Percentiles rank a stretch among this genome's conserved stretches.
These are phyloP conservation scores for Aristolochia fimbriata DNA, from an alignment of 164 flowering plant genomes.

Conservation along the genomic window DNA sequence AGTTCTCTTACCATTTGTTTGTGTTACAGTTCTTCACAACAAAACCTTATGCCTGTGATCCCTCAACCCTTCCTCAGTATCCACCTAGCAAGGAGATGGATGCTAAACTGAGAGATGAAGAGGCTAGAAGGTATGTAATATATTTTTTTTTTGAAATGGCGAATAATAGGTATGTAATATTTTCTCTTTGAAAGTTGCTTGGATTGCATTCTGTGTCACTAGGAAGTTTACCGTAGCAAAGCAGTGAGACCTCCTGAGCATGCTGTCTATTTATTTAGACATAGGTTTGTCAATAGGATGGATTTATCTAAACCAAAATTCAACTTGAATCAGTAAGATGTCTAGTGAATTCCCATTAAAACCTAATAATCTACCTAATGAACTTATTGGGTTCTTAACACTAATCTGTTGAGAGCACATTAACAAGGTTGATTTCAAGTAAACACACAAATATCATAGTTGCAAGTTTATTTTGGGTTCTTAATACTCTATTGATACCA, in stretches of 20 bases:
- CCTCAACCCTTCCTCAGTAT: slow-evolving; percentile 87
- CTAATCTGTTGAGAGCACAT: too few species aligned
- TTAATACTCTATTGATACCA: too few species aligned
- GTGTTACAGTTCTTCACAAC: slow-evolving; percentile 66
- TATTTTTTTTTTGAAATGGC: too few species aligned
- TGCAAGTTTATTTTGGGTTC: too few species aligned
- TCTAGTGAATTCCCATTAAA: too few species aligned
- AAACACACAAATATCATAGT: too few species aligned
- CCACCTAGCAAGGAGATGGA: slow-evolving; percentile 98
- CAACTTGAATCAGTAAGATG: background rate
- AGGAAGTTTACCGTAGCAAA: background rate
- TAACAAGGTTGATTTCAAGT: too few species aligned
- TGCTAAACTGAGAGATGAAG: slow-evolving; percentile 90
- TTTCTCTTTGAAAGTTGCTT: background rate
- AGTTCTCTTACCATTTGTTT: background rate
- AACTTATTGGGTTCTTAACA: too few species aligned
- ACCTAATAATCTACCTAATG: too few species aligned
- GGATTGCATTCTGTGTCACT: background rate
- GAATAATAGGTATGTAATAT: slow-evolving; percentile 44
- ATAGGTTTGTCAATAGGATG: background rate
- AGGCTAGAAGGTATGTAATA: slow-evolving; percentile 72
- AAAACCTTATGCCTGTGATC: slow-evolving; percentile 85
- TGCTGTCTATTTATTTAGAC: background rate
- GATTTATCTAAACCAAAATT: background rate
- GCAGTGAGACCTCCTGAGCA: background rate